Base-by-base conservation (phyloP, 1,284 basidiomycete genomes). In the Agroathelia rolfsii region DNA sequence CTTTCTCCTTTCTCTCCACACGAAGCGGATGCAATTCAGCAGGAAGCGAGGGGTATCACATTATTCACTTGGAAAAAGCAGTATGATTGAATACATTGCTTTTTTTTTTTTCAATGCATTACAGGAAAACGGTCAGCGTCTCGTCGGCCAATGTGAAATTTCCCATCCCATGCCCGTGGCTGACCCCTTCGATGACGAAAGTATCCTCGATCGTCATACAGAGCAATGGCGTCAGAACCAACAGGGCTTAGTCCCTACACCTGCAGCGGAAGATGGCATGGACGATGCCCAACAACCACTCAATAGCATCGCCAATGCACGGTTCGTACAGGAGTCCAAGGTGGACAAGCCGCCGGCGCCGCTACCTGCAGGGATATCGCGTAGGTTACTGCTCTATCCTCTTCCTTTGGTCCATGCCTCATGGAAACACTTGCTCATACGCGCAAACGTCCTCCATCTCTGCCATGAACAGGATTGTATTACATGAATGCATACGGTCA, bases 101-200 rank as follows among this genome's bases (percentile, higher is more conserved):
- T n/a, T n/a, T n/a, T n/a, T n/a, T n/a, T n/a, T n/a, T n/a, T n/a
- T n/a, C n/a, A n/a, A n/a, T n/a, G n/a, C n/a, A n/a, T 22, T 23
- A 40, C 46, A 88, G 86, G 76, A 79, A 49, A 76, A 93, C 47
- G 84, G 82, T 5, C 63, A 69, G 20, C 74, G 71, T 30, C 72
- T 97, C 16, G 79, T 96, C 16, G 94, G 94, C 2, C 94, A 98
- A 58, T 96, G 92, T 53, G 89, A 95, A 51, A 96, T 98, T 43
- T 95, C 90, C 1, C 94, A 98, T 54, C 94, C 94, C 0, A 72
- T 85, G 5, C 53, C 59, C 23, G 45, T 45, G 2, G 35, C 39
- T 11, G 47, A 55, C 31, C 48, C 55, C 21, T n/a, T n/a, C n/a
- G n/a, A n/a, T 36, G 32, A 27, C 19, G 25, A 35, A 27, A 49